phyloP scores from a whole-genome alignment of 1,284 basidiomycete species.

The Malassezia cuniculi region DNA sequence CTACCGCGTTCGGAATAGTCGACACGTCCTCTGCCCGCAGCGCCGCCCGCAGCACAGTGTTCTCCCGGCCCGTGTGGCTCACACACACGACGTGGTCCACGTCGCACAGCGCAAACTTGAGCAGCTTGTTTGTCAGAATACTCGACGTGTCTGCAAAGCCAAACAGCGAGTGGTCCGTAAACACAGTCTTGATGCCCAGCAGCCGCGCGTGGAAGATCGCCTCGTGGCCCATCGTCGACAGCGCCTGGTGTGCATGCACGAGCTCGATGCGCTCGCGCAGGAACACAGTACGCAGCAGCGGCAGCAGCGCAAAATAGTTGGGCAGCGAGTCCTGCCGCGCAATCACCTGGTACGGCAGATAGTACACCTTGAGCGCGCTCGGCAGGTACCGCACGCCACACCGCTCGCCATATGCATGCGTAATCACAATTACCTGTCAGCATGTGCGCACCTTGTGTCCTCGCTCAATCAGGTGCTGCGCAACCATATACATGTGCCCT shows the following conservation, averaged over 20 bases:
- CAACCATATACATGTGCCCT: slow-evolving; percentile 66
- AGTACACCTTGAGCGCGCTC: slow-evolving; percentile 73
- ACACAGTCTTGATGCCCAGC: slow-evolving; percentile 61
- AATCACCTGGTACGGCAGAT: slow-evolving; percentile 76
- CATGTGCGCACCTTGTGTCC: slow-evolving; percentile 63
- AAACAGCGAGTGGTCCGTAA: slow-evolving; percentile 93
- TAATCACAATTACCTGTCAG: slow-evolving; percentile 75
- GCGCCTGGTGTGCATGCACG: slow-evolving; percentile 80
- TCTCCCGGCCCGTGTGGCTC: slow-evolving; percentile 86
- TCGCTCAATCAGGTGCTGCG: slow-evolving; percentile 56
- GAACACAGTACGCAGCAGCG: slow-evolving; percentile 76
- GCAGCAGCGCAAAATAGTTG: slow-evolving; percentile 81
- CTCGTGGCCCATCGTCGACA: slow-evolving; percentile 82
- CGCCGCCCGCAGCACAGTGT: slow-evolving; percentile 76
- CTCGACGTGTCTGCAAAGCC: slow-evolving; percentile 91
- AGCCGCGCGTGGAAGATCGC: slow-evolving; percentile 64
- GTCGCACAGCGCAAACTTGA: slow-evolving; percentile 71
- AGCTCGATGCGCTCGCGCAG: slow-evolving; percentile 74
- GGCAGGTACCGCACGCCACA: slow-evolving; percentile 81
- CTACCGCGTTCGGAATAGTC: slow-evolving; percentile 78
- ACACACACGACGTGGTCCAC: slow-evolving; percentile 91
- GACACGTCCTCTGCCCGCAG: slow-evolving; percentile 30
- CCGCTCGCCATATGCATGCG: slow-evolving; percentile 74
- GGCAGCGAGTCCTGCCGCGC: slow-evolving; percentile 64
- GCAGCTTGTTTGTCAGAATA: slow-evolving; percentile 88